Base-by-base conservation (phyloP, 805 yeast genomes). In the baker's yeast (Saccharomyces cerevisiae) region DNA sequence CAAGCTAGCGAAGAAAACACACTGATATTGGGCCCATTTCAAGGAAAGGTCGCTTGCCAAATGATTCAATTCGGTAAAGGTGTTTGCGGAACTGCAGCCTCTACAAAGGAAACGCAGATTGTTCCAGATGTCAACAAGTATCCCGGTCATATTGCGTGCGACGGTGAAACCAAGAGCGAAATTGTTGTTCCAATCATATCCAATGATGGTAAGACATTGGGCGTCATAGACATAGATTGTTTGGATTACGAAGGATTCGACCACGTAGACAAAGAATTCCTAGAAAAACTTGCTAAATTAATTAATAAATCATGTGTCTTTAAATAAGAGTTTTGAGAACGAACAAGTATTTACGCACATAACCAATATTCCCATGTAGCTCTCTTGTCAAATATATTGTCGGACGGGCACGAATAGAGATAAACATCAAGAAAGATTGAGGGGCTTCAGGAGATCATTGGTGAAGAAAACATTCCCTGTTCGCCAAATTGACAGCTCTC, bases 81-180 rank as follows among this genome's bases (percentile, higher is more conserved):
- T 13, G 98, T 92, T 0, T 94, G 98, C 72, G 98, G 99, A 4
- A 73, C 80, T 0, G 96, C 96, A 1, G 96, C 96, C 0, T 57
- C 65, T 0, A 58, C 73, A 0, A 69, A 70, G 53, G 52, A 68
- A 47, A 86, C 96, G 0, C 96, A 89, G 65, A 64, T 90, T 6
- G 97, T 92, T 10, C 75, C 78, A 0, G 81, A 92, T 67, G 98
- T 92, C 2, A 76, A 85, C 22, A 68, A 79, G 60, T 89, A 82
- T 62, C 96, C 96, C 0, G 96, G 96, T 1, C 98, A 92, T 67
- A 94, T 92, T 59, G 98, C 98, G 0, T 92, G 99, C 72, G 99
- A 94, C 71, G 96, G 96, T 0, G 96, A 84, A 55, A 92, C 98
- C 0, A 79, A 85, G 58, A 87, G 96, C 68, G 99, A 92, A 66